phyloP scores from a whole-genome alignment of 257 asterid genomes.

The Asclepias syriaca region DNA sequence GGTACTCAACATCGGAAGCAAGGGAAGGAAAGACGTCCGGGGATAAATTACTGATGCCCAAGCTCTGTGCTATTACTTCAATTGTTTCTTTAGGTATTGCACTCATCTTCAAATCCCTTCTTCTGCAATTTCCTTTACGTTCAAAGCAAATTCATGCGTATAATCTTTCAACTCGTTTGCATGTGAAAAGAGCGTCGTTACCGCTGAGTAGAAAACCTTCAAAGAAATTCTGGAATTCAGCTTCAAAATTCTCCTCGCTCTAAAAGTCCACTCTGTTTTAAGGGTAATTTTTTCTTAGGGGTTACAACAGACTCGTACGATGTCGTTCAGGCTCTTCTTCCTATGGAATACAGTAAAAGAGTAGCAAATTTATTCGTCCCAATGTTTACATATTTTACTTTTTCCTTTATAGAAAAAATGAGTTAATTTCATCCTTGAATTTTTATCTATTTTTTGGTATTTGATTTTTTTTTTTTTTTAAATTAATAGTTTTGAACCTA shows the following conservation, averaged over 20 bases:
- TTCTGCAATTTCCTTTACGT: not conserved
- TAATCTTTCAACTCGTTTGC: not conserved
- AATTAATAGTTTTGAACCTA: too few relatives aligned
- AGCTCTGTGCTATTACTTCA: conserved; percentile 87
- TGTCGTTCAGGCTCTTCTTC: not conserved
- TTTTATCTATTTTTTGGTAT: too few relatives aligned
- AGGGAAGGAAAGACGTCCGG: conserved; percentile 82
- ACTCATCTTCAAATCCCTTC: conserved; percentile 43
- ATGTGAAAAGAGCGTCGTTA: not conserved
- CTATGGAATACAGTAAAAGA: too few relatives aligned
- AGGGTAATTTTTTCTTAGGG: not conserved
- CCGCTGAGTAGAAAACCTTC: too few relatives aligned
- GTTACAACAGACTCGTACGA: not conserved
- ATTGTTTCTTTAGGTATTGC: conserved; percentile 76
- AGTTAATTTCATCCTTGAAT: too few relatives aligned
- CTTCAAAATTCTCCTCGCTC: not conserved
- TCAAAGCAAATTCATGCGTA: not conserved
- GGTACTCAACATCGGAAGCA: conserved; percentile 94
- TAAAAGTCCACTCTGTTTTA: too few relatives aligned
- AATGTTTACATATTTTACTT: too few relatives aligned
- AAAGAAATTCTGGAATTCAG: not conserved
- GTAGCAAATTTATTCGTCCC: too few relatives aligned
- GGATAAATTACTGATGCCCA: conserved; percentile 73
- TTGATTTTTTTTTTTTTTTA: too few relatives aligned
- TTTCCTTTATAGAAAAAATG: too few relatives aligned